Conservation (phyloP, 306 rosid species). For the Lathyrus tuberosus region DNA sequence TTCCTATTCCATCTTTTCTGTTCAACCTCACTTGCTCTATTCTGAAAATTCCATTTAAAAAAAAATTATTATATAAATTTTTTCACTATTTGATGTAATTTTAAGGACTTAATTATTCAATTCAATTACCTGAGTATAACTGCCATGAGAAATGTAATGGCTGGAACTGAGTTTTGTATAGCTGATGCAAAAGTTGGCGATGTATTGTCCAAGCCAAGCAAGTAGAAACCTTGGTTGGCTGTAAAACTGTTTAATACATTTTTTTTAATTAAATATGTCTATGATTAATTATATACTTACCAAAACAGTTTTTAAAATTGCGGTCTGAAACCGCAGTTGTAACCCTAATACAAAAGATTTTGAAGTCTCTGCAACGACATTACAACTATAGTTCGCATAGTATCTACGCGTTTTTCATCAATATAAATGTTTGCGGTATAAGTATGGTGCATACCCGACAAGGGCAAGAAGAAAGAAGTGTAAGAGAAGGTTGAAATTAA, state of each 20-base stretch:
- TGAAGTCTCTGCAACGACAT: background rate
- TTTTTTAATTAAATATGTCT: background rate
- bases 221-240: conserved; percentile 97
- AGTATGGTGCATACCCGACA: conserved; percentile 64
- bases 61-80: background rate
- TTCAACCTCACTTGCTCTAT: conserved; percentile 74
- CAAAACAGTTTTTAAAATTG: background rate
- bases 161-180: conserved; percentile 96
- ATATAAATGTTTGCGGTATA: too few relatives aligned
- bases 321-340: background rate
- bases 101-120: background rate
- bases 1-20: conserved; percentile 82
- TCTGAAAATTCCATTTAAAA: conserved; percentile 41
- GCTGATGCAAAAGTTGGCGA: conserved; percentile 98
- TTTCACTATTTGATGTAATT: too few relatives aligned
- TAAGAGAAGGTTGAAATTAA: conserved; percentile 64
- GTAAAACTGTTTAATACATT: conserved; percentile 63
- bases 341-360: background rate
- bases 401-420: too few relatives aligned
- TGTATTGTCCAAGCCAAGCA: conserved; percentile 95
- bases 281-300: too few relatives aligned
- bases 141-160: conserved; percentile 98
- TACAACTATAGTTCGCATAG: too few relatives aligned
- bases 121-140: conserved; percentile 64
- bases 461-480: conserved; percentile 92